Percentiles rank a stretch among this genome's conserved stretches.
Evolutionary conservation across 2,329 filamentous ascomycete species (phyloP).

Genomic region (Fusarium oxysporum): DNA sequence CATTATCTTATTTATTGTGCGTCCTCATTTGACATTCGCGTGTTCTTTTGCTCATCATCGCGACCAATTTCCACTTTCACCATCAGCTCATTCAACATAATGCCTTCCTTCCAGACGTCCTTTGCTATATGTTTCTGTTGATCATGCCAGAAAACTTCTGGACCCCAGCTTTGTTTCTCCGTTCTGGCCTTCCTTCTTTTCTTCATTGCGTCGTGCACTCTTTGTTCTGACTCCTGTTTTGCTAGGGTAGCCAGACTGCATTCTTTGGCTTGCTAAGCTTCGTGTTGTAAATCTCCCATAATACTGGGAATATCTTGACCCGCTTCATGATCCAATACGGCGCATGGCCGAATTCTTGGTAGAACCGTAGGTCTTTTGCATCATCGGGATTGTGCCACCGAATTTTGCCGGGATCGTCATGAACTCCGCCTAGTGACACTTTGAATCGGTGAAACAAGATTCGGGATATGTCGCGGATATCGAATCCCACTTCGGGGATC

Average conservation of each 20-base stretch:
- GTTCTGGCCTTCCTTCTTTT: neutral
- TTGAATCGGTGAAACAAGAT: neutral
- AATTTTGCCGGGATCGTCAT: neutral
- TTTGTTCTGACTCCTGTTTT: neutral
- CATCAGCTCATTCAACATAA: neutral
- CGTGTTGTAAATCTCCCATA: neutral
- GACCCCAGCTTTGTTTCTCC: neutral
- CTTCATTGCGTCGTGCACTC: neutral
- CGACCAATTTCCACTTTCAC: neutral
- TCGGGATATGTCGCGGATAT: neutral
- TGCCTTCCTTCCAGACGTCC: neutral
- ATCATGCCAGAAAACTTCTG: neutral
- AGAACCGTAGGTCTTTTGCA: neutral
- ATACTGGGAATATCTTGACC: neutral
- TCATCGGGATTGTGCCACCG: neutral
- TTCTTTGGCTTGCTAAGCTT: neutral
- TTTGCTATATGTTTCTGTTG: neutral
- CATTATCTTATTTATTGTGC: neutral
- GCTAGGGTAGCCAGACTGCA: neutral
- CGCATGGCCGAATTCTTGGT: neutral
- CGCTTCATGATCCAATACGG: neutral
- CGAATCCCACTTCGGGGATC: neutral
- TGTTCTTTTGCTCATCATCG: neutral
- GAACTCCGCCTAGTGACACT: neutral
- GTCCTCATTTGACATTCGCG: neutral